A percentile compares a stretch with the other conserved stretches of the same genome.
Evolutionary conservation across 331 rosid species (phyloP).

Genomic region (Malus hybrid): DNA sequence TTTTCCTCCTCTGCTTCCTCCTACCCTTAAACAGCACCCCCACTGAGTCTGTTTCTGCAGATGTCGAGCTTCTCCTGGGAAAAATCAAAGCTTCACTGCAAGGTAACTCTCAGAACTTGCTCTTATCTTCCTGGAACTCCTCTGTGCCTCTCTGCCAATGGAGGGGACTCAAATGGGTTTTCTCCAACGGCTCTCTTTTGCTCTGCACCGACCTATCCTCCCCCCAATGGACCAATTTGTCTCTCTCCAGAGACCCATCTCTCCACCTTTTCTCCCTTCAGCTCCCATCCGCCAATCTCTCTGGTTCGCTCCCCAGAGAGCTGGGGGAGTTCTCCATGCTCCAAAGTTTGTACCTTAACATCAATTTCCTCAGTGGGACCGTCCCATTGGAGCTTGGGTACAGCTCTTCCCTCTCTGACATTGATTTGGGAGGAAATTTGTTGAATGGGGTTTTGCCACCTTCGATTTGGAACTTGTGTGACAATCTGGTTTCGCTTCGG

Average conservation of each 20-base stretch:
- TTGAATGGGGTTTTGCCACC: slow-evolving; percentile 59
- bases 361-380: slow-evolving; percentile 61
- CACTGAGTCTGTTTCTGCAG: slow-evolving; percentile 36
- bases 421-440: slow-evolving; percentile 67
- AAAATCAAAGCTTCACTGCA: slow-evolving; percentile 67
- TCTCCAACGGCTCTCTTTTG: slow-evolving; percentile 51
- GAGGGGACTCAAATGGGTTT: slow-evolving; percentile 93
- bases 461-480: slow-evolving; percentile 82
- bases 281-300: slow-evolving; percentile 93
- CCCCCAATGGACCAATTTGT: slow-evolving; percentile 73
- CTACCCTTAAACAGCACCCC: slow-evolving; percentile 2
- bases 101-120: slow-evolving; percentile 58
- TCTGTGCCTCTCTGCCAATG: slow-evolving; percentile 80
- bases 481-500: slow-evolving; percentile 57
- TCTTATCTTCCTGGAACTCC: slow-evolving; percentile 77
- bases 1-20: slow-evolving; percentile 24
- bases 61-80: slow-evolving; percentile 58
- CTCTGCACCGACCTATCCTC: slow-evolving; percentile 60
- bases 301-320: slow-evolving; percentile 86
- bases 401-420: slow-evolving; percentile 56
- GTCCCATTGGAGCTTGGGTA: slow-evolving; percentile 90
- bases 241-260: slow-evolving; percentile 66
- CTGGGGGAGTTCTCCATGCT: slow-evolving; percentile 78
- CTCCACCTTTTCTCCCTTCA: slow-evolving; percentile 69
- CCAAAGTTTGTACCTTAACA: slow-evolving; percentile 61